A percentile compares a stretch with the other conserved stretches of the same genome.
phyloP scores from a whole-genome alignment of 352 stramenopile genomes.

The Phytophthora citrophthora region DNA sequence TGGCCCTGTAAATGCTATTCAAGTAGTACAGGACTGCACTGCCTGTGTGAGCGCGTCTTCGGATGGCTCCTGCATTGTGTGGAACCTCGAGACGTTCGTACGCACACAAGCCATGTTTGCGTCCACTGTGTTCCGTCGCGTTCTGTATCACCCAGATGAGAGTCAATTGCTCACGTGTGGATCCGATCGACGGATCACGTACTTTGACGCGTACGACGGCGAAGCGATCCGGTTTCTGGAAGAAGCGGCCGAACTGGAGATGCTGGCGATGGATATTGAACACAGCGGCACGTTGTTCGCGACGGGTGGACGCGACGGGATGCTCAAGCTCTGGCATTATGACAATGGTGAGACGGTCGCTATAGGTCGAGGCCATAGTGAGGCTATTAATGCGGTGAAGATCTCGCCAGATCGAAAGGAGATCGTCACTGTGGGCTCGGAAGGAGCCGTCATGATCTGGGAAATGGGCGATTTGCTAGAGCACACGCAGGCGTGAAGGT shows the following conservation, averaged over 20 bases:
- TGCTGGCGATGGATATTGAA: constrained; percentile 95
- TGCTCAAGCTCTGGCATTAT: constrained; percentile 97
- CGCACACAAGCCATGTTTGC: constrained; percentile 96
- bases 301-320: constrained; percentile 89
- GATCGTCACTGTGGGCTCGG: constrained; percentile 94
- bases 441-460: constrained; percentile 98
- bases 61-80: constrained; percentile 95
- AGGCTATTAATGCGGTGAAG: constrained; percentile 92
- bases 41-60: constrained; percentile 81
- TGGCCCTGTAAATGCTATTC: constrained; percentile 92
- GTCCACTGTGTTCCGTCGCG: constrained; percentile 93
- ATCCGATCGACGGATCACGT: constrained; percentile 95
- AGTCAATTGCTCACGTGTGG: constrained; percentile 96
- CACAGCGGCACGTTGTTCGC: constrained; percentile 90
- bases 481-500: constrained; percentile 16
- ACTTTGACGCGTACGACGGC: constrained; percentile 96
- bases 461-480: constrained; percentile 67
- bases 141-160: constrained; percentile 97
- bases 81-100: constrained; percentile 94
- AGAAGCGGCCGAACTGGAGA: constrained; percentile 88
- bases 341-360: constrained; percentile 93
- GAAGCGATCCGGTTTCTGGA: constrained; percentile 95
- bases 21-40: constrained; percentile 74
- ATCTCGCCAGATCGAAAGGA: constrained; percentile 93
- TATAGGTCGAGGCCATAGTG: constrained; percentile 93